These are phyloP conservation scores for Saccharomycopsis vini DNA, from an alignment of 805 yeast species.

Conservation along the genomic window DNA sequence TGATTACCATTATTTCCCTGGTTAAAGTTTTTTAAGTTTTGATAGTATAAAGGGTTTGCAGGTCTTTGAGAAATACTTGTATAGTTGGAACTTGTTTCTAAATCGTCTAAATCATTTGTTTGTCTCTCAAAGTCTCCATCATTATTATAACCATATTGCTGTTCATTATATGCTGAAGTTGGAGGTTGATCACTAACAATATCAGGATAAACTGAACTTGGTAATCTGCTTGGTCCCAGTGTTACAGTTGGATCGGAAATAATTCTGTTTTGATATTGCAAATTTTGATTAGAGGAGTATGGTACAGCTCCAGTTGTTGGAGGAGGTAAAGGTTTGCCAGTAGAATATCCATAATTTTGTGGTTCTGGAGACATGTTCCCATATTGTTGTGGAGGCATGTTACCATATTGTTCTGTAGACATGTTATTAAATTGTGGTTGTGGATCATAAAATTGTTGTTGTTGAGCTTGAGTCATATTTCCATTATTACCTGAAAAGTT, in stretches of 20 bases:
- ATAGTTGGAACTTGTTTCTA: conserved; percentile 46
- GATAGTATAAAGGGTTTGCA: conserved; percentile 47
- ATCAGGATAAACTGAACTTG: conserved; percentile 15
- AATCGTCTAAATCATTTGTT: conserved; percentile 21
- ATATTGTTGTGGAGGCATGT: too few species aligned
- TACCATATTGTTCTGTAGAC: too few species aligned
- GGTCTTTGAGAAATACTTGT: conserved; percentile 76
- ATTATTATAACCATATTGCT: not conserved
- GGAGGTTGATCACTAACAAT: not conserved
- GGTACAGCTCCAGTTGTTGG: too few species aligned
- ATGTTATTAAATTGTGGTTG: too few species aligned
- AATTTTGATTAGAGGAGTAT: too few species aligned
- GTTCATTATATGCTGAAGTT: not conserved
- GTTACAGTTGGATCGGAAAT: not conserved
- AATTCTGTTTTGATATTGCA: not conserved
- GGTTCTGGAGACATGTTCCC: too few species aligned
- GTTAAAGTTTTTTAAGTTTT: too few species aligned
- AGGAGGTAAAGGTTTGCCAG: too few species aligned
- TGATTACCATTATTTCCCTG: conserved; percentile 9
- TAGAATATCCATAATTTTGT: too few species aligned
- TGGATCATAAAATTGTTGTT: too few species aligned
- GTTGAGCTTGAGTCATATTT: too few species aligned
- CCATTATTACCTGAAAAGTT: too few species aligned
- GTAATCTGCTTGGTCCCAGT: conserved; percentile 9
- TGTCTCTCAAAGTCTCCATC: conserved; percentile 4